Conservation (phyloP, 768 basidiomycete genomes). For the Tylopilus balloui region DNA sequence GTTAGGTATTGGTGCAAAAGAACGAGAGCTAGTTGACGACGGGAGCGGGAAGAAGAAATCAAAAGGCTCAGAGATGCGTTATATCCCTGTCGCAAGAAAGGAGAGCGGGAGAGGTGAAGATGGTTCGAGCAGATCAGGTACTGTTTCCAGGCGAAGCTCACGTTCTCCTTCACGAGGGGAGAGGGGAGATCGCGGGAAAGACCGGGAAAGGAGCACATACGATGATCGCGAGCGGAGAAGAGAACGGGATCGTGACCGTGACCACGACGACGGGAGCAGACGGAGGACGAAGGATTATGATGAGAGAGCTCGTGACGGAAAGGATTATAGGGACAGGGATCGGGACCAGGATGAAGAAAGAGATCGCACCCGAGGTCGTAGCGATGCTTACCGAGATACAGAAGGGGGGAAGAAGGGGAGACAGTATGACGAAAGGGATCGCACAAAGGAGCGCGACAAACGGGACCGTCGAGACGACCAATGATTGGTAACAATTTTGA, state of each 20-base stretch:
- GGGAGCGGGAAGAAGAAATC: conserved; percentile 55
- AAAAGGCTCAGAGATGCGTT: conserved; percentile 58
- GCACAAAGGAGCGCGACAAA: conserved; percentile 17
- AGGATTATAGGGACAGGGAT: conserved; percentile 12
- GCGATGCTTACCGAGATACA: conserved; percentile 30
- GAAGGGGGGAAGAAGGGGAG: conserved; percentile 2
- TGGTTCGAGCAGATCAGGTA: conserved; percentile 33
- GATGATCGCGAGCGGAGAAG: conserved; percentile 15
- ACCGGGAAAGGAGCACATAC: conserved; percentile 10
- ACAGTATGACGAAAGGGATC: conserved; percentile 9
- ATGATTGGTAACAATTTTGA: background rate
- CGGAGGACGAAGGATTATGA: conserved; percentile 13
- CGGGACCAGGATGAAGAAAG: conserved; percentile 23
- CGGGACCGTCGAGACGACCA: conserved; percentile 13
- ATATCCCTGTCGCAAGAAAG: conserved; percentile 76
- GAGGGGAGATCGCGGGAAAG: conserved; percentile 4
- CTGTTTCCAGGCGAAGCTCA: conserved; percentile 47
- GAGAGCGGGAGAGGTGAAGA: conserved; percentile 42
- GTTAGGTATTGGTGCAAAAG: conserved; percentile 92
- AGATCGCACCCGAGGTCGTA: no score
- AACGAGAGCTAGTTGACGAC: conserved; percentile 67
- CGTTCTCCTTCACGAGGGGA: conserved; percentile 40
- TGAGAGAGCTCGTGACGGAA: conserved; percentile 16
- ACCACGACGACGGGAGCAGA: conserved; percentile 10
- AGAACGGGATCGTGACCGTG: conserved; percentile 12